Evolutionary conservation across 2,329 filamentous ascomycete genomes (phyloP).

Genomic region (Scleromitrula shiraiana): DNA sequence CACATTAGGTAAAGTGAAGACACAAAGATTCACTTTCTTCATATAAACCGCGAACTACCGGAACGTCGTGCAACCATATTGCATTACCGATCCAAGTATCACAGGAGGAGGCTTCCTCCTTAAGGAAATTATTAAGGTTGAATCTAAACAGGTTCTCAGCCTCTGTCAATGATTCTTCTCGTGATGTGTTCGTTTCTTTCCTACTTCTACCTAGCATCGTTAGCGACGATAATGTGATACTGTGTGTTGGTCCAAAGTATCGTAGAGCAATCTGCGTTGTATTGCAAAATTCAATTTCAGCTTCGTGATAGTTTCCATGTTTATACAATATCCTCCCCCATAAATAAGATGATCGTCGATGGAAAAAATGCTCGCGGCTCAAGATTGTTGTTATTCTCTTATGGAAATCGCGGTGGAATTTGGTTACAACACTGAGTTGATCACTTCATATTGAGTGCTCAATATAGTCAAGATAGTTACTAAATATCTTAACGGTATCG

Average conservation of each 20-base stretch:
- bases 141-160: neutral
- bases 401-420: neutral
- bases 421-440: neutral
- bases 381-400: neutral
- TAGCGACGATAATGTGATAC: neutral
- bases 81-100: fast-evolving
- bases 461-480: no score
- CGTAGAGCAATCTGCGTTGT: neutral
- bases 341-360: neutral
- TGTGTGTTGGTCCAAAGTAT: neutral
- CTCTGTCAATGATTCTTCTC: neutral
- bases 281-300: neutral
- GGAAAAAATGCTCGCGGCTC: neutral
- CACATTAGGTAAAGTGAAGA: neutral
- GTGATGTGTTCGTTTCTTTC: neutral
- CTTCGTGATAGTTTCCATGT: neutral
- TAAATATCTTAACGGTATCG: no score
- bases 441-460: no score
- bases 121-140: neutral
- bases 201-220: neutral
- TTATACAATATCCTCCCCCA: neutral
- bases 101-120: neutral
- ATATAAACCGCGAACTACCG: neutral
- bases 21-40: neutral
- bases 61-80: neutral